These are phyloP conservation scores for Geoglossum cookeanum DNA, from an alignment of 2,329 filamentous ascomycete genomes.

Conservation along the genomic window DNA sequence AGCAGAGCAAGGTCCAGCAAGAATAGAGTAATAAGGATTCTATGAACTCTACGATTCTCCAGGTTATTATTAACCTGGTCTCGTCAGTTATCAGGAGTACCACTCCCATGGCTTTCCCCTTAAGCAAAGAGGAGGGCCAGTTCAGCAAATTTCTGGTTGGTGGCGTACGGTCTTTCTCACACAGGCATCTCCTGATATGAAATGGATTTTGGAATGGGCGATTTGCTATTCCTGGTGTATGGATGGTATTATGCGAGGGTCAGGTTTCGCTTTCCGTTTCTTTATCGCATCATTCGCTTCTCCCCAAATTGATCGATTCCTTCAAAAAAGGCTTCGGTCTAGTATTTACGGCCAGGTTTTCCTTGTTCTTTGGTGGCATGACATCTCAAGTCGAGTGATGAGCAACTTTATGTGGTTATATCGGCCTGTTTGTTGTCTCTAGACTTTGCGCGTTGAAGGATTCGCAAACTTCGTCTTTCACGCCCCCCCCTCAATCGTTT, in stretches of 20 bases:
- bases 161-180: background rate
- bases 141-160: background rate
- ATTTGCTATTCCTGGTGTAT: background rate
- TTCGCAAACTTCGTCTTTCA: background rate
- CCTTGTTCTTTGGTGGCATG: background rate
- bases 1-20: slow-evolving; percentile 23
- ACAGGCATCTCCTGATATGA: background rate
- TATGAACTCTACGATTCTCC: background rate
- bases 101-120: background rate
- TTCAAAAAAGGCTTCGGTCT: background rate
- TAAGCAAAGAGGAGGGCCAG: background rate
- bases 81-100: background rate
- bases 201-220: background rate
- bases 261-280: background rate
- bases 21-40: background rate
- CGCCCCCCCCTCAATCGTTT: background rate
- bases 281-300: background rate
- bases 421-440: background rate
- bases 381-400: background rate
- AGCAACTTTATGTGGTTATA: slow-evolving; percentile 2
- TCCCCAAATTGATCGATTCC: background rate
- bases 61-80: background rate
- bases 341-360: background rate
- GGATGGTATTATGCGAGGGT: background rate
- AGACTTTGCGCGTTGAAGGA: background rate